These are phyloP conservation scores for Phytopythium chamaehyphon DNA, from an alignment of 352 stramenopile genomes.

Conservation along the genomic window DNA sequence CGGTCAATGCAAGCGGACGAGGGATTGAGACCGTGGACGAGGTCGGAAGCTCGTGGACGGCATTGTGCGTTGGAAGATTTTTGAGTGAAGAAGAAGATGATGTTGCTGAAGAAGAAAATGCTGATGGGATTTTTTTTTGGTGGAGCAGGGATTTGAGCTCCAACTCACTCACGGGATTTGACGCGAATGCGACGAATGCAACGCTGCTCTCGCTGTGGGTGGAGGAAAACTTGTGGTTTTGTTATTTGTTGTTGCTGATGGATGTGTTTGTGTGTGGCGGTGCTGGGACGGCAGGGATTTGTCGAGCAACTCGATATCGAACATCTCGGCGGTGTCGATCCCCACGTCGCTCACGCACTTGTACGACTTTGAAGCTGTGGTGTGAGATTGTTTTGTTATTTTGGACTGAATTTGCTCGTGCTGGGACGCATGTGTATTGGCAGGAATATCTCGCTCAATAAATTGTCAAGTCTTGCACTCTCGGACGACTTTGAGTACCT, in stretches of 20 bases:
- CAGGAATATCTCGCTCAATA: constrained; percentile 6
- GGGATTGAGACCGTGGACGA: background rate
- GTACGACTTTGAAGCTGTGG: background rate
- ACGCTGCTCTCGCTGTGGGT: constrained; percentile 3
- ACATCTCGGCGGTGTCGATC: background rate
- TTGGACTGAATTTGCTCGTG: background rate
- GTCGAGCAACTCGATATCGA: constrained; percentile 3
- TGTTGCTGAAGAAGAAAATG: too few species aligned
- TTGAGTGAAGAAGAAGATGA: background rate
- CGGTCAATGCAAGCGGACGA: background rate
- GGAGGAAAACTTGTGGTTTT: background rate
- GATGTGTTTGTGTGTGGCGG: background rate
- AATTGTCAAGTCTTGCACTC: background rate
- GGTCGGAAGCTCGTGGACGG: constrained; percentile 1
- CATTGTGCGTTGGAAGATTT: background rate
- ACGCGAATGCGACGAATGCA: background rate
- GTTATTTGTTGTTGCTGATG: background rate
- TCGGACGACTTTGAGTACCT: background rate
- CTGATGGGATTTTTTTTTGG: background rate
- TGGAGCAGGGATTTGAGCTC: constrained; percentile 5
- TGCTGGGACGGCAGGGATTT: background rate
- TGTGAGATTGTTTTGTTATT: background rate
- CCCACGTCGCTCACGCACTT: background rate
- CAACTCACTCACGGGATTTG: constrained; percentile 3
- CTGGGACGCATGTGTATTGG: background rate